Evolutionary conservation across 2,329 filamentous ascomycete species (phyloP).

Genomic region (Berkeleyomyces basicola): DNA sequence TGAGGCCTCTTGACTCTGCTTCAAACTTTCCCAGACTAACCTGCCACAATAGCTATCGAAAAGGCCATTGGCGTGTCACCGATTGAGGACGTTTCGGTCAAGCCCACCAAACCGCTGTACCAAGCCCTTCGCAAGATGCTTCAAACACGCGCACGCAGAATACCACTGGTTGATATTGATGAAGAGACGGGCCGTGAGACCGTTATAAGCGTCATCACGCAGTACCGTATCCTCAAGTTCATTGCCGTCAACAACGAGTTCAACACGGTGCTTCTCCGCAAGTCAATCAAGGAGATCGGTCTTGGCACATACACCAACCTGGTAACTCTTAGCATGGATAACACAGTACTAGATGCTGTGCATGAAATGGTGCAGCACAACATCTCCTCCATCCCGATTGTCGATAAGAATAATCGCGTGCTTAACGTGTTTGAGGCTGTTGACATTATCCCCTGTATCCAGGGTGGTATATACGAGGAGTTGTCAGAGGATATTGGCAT

Average conservation of each 20-base stretch:
- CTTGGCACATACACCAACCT: slow-evolving; percentile 73
- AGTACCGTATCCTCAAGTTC: slow-evolving; percentile 97
- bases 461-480: slow-evolving; percentile 83
- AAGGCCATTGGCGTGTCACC: slow-evolving; percentile 80
- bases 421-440: slow-evolving; percentile 97
- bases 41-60: slow-evolving; percentile 59
- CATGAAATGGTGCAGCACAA: slow-evolving; percentile 82
- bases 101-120: slow-evolving; percentile 78
- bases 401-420: slow-evolving; percentile 61
- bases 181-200: slow-evolving; percentile 85
- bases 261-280: slow-evolving; percentile 76
- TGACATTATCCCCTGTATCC: slow-evolving; percentile 91
- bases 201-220: slow-evolving; percentile 91
- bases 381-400: slow-evolving; percentile 86
- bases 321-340: slow-evolving; percentile 73
- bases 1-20: not conserved
- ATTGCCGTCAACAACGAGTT: slow-evolving; percentile 82
- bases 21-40: not conserved
- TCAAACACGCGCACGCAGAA: slow-evolving; percentile 77
- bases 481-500: slow-evolving; percentile 75
- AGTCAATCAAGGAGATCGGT: slow-evolving; percentile 66
- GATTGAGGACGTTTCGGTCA: slow-evolving; percentile 89
- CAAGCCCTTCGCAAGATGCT: slow-evolving; percentile 93
- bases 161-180: slow-evolving; percentile 83
- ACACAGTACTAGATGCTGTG: slow-evolving; percentile 84